Base-by-base conservation (phyloP, 331 rosid genomes). In the Rosa hybrid region DNA sequence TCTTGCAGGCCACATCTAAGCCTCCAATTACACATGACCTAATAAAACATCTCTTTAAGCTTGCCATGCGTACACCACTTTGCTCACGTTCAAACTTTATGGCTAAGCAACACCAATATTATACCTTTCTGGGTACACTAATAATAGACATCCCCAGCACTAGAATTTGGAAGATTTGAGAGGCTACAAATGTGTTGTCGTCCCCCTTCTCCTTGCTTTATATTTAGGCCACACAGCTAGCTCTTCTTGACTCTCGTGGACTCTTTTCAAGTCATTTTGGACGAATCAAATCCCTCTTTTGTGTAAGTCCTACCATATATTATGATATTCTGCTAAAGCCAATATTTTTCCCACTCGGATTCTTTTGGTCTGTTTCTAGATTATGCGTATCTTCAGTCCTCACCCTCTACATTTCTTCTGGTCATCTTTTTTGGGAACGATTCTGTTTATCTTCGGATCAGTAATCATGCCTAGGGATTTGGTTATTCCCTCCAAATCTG, bases 211-310 rank as follows among this genome's bases (percentile, higher is more conserved):
- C 14, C 4, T 68, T 18, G 8, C 80, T 77, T 77, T 65, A 77
- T 65, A 46, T 65, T 11, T 34, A 20, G 41, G 49, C 80, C 80
- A 49, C 73, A 4, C 5, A n/a, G 39, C 54, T 69, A 69, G 20
- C 74, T 4, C 38, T 39, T 67, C 49, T 8, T 18, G 25, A 48
- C 14, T 20, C 51, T 64, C 17, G 8, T 3, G 64, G 51, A 30
- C 64, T 6, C 16, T 49, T 46, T 65, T 16, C 21, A 49, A 77
- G 81, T 13, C 81, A 49, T 64, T 0, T n/a, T 14, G 42, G 9
- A 77, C 81, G 81, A 77, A 77, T 77, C 81, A 65, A 67, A 34
- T 77, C 74, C 39, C 50, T 30, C 62, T 48, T 77, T 34, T 38
- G 74, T 65, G 80, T 4, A 64, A 77, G 56, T 48, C 64, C 23